Base-by-base conservation (phyloP, 2,329 filamentous ascomycete species). In the Elsinoe perseae region DNA sequence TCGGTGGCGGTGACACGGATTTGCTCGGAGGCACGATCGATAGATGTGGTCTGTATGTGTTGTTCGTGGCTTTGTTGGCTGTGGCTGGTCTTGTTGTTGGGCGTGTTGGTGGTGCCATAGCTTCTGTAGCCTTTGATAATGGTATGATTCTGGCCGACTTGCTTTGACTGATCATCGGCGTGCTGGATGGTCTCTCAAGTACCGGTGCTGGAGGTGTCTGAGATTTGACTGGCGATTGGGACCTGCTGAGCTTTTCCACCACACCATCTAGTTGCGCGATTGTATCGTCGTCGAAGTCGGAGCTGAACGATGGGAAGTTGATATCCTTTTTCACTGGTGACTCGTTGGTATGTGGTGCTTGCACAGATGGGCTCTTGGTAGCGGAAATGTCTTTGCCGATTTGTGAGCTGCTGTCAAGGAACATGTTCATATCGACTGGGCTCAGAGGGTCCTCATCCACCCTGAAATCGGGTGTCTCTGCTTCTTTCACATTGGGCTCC, bases 381-480 rank as follows among this genome's bases (percentile, higher is more conserved):
- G 25, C 28, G 10, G 20, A 27, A 7, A 76, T 62, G 28, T 76
- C 73, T 7, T 73, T 68, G 5, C 72, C 72, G 32, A 76, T 72
- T 57, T 77, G 74, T 0, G 73, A 73, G 32, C 68, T 70, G 57
- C 68, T 73, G n/a, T 71, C 73, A 1, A 76, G 64, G n/a, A 75
- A 73, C 38, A 56, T 16, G 57, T 46, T 25, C 21, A 56, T 18
- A 30, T 32, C 32, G 18, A 50, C 23, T 34, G 56, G 58, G 52
- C 43, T 60, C 43, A 68, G 58, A 25, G 69, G 58, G 12, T 55
- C 61, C 34, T 68, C 66, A 43, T 70, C 68, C 46, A 69, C 66
- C 32, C 70, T 38, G 21, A 61, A 63, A n/a, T 65, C 63, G 16
- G 64, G 56, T 44, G 66, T 55, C 9, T 57, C 50, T 10, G 58